phyloP scores from a whole-genome alignment of 495 filamentous ascomycete genomes.

The Aspergillus hancockii region DNA sequence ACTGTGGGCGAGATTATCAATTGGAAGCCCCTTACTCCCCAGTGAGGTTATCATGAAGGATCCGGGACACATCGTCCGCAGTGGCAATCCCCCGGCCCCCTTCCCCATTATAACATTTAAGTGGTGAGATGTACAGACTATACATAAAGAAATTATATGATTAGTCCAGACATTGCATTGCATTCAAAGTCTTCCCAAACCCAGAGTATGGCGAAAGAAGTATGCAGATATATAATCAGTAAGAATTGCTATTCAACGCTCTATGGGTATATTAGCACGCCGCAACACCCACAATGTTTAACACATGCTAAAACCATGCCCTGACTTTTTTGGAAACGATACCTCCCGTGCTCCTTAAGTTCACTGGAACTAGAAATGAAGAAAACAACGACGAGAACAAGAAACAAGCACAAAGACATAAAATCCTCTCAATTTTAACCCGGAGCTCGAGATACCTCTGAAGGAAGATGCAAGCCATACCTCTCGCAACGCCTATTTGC shows the following conservation, averaged over 20 bases:
- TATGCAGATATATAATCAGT: neutral
- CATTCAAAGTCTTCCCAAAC: too few relatives aligned
- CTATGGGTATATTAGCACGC: slow-evolving; percentile 30
- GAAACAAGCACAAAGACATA: neutral
- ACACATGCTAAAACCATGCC: slow-evolving; percentile 15
- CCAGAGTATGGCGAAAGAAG: too few relatives aligned
- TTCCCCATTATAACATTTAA: too few relatives aligned
- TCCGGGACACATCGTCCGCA: neutral
- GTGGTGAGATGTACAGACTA: too few relatives aligned
- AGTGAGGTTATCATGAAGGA: slow-evolving; percentile 9
- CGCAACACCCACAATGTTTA: slow-evolving; percentile 15
- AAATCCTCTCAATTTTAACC: slow-evolving; percentile 6
- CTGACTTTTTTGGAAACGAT: slow-evolving; percentile 5
- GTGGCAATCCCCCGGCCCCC: too few relatives aligned
- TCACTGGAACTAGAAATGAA: neutral
- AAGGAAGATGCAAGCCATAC: neutral
- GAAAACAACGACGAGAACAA: neutral
- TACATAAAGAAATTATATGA: too few relatives aligned
- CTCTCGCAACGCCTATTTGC: neutral
- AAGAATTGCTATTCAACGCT: slow-evolving; percentile 17
- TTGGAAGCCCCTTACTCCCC: slow-evolving; percentile 40
- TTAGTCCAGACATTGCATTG: slow-evolving; percentile 7
- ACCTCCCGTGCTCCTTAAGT: neutral
- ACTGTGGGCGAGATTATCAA: slow-evolving; percentile 23
- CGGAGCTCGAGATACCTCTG: slow-evolving; percentile 5